Conservation (phyloP, 306 rosid genomes). For the Sicyos edulis region DNA sequence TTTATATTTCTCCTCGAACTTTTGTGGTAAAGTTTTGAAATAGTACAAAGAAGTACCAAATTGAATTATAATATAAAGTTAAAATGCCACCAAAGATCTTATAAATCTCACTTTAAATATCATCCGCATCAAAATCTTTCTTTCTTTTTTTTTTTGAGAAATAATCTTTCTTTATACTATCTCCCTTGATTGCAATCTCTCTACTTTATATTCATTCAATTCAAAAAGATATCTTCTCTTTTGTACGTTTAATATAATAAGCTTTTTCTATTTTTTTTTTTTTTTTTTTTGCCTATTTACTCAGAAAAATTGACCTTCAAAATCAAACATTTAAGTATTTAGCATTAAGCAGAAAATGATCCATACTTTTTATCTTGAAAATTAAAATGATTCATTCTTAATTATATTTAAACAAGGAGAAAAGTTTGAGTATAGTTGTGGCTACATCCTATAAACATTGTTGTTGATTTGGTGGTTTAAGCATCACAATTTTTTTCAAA, state of each 20-base stretch:
- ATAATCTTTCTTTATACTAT: neutral
- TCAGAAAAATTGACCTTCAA: neutral
- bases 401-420: too few relatives aligned
- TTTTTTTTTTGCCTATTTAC: neutral
- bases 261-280: neutral
- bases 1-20: neutral
- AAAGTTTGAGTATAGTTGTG: too few relatives aligned
- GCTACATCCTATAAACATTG: too few relatives aligned
- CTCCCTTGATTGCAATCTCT: slow-evolving; percentile 25
- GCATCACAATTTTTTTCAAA: too few relatives aligned
- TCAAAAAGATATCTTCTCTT: slow-evolving; percentile 23
- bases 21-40: neutral
- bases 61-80: slow-evolving; percentile 21
- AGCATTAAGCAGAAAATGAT: neutral
- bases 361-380: too few relatives aligned
- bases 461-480: too few relatives aligned
- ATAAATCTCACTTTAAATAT: slow-evolving; percentile 24
- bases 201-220: slow-evolving; percentile 27
- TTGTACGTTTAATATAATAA: neutral
- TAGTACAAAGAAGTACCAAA: slow-evolving; percentile 15
- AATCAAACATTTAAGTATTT: neutral
- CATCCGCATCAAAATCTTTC: slow-evolving; percentile 15
- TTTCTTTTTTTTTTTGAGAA: too few relatives aligned
- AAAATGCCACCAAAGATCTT: slow-evolving; percentile 19
- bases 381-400: neutral